A percentile compares a stretch with the other conserved stretches of the same genome.
Conservation (phyloP, 768 basidiomycete species). For the Tulasnella sp. region DNA sequence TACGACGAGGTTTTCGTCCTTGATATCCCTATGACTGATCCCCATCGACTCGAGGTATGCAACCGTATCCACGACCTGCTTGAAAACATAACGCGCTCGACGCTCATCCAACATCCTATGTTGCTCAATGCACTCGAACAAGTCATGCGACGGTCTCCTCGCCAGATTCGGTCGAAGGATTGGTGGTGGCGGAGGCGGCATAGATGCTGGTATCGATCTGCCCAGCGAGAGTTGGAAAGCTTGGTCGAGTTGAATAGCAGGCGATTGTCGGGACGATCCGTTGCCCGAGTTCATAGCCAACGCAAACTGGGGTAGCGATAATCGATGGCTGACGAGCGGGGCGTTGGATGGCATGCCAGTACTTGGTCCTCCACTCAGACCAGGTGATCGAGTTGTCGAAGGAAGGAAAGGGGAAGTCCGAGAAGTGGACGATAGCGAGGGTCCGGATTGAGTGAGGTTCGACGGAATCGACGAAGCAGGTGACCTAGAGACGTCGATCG, state of each 20-base stretch:
- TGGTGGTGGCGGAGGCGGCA: conserved; percentile 23
- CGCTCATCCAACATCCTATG: conserved; percentile 70
- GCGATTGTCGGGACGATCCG: too few relatives aligned
- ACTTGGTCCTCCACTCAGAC: too few relatives aligned
- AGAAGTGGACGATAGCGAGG: background rate
- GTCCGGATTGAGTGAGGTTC: too few relatives aligned
- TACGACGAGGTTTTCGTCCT: conserved; percentile 40
- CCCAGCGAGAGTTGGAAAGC: too few relatives aligned
- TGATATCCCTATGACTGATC: conserved; percentile 37
- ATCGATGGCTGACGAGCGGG: background rate
- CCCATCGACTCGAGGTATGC: conserved; percentile 50
- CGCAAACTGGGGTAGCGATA: too few relatives aligned
- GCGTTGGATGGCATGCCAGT: conserved; percentile 5
- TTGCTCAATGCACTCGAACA: conserved; percentile 94
- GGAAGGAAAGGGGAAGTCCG: background rate
- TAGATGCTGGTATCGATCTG: background rate
- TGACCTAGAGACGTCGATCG: background rate
- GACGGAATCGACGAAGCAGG: background rate
- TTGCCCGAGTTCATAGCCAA: too few relatives aligned
- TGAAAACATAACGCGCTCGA: conserved; percentile 74
- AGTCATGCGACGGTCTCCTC: conserved; percentile 76
- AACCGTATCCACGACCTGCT: conserved; percentile 81
- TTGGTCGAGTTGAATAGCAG: too few relatives aligned
- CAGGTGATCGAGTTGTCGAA: background rate
- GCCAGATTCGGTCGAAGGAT: conserved; percentile 37